Evolutionary conservation across 1,284 basidiomycete genomes (phyloP), one percentile per base, ranked within the genome.

Genomic region (Phellinidium pouzarii): DNA sequence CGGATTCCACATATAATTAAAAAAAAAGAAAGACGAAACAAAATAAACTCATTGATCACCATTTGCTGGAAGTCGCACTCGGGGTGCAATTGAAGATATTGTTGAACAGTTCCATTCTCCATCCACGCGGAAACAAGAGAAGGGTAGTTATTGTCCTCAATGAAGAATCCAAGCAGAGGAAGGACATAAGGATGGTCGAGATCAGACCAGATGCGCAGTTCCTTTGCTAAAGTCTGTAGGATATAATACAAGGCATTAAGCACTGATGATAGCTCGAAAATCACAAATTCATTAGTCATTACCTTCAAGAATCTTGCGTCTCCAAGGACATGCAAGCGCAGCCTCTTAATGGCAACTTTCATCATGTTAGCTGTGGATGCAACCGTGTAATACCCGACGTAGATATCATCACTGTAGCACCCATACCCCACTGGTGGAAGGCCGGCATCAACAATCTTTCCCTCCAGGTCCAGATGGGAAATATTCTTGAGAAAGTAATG

Each of bases 301-400:
- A 53, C 52, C 52, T 48, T 49, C 19, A n/a, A 23, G 26, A 53
- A 53, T 11, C 42, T 29, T 26, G n/a, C n/a, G n/a, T 53, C 46
- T 7, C 37, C 38, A 6, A 36, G 17, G 40, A 53, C 40, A 26
- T 48, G 26, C 17, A 41, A 37, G 5, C 52, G 36, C n/a, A 52
- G n/a, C n/a, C 22, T 44, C 4, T 48, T 48, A 4, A 48, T 19
- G 20, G 27, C 45, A 3, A 48, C 45, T 20, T 48, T 27, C 14
- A 36, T 27, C 12, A 31, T 29, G 19, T 27, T 17, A 11, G 6
- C 22, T 11, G 22, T 5, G n/a, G n/a, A 31, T 31, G 6, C 12
- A 12, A 12, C 6, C 7, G 29, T 7, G 12, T 23, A 25, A 6
- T n/a, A 7, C 8, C 43, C 43, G 4, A 17, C 22, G 22, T 23